Base-by-base conservation (phyloP, 257 asterid genomes). In the Gentiana macrophylla region DNA sequence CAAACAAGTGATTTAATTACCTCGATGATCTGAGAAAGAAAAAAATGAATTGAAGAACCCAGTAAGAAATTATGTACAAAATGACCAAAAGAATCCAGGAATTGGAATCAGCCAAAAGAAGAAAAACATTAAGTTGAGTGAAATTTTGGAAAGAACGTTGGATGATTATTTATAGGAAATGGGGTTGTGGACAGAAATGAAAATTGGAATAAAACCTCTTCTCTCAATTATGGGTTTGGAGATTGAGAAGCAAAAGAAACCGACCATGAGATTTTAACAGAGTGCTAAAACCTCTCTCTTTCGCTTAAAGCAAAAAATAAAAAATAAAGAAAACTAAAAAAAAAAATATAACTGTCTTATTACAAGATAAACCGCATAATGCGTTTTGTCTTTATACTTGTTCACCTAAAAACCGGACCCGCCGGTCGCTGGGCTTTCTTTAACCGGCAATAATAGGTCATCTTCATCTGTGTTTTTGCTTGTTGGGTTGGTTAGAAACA, bases 181-280 rank as follows among this genome's bases (percentile, higher is more conserved):
- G 12, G 32, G 47, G 33, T 44, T 57, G 62, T 57, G 62, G 62
- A 57, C 62, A 57, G 62, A 10, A 57, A 44, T 57, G 62, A 45
- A 57, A 41, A 41, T 41, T 10, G 46, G 9, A 41, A 24, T 24
- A 24, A 57, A 57, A 44, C 62, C 62, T 55, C 24, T 24, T 24
- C 24, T 24, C 24, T 41, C 46, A 41, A 41, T 41, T 41, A 36
- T 57, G 62, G 62, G 62, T 57, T 57, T 57, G 62, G 52, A 41
- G 61, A 56, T 56, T 48, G 52, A 57, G 62, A 57, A 57, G 41
- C 43, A 57, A 11, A 57, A 44, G 51, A 50, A 57, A 57, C 61
- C 71, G 59, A 60, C 71, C 71, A 53, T 15, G 71, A 67, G 62
- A 53, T 67, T 67, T 67, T 60, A 67, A 67, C 71, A 47, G 66